These are phyloP conservation scores for Backusella westeae DNA, from an alignment of 192 early-diverging fungal genomes.

Conservation along the genomic window DNA sequence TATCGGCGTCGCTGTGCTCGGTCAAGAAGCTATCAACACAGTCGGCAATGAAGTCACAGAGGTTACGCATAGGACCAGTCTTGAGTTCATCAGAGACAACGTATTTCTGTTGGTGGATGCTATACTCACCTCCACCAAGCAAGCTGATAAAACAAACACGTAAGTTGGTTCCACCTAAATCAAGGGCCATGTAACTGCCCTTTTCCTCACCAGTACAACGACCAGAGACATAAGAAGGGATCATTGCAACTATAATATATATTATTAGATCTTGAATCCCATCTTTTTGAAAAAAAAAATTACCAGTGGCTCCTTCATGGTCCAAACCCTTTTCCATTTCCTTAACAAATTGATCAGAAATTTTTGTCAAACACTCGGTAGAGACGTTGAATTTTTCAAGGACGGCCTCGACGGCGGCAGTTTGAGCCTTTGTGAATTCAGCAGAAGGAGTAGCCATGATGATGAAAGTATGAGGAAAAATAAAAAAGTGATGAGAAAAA, in stretches of 20 bases:
- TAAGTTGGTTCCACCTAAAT: conserved; percentile 95
- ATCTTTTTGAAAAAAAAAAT: background rate
- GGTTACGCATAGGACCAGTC: conserved; percentile 47
- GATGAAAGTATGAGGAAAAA: background rate
- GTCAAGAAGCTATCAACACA: conserved; percentile 75
- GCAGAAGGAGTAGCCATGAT: background rate
- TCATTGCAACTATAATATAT: conserved; percentile 61
- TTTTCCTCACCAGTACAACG: conserved; percentile 82
- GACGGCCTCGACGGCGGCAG: background rate
- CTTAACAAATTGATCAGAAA: conserved; percentile 25
- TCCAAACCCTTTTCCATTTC: conserved; percentile 36
- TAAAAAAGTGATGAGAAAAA: background rate
- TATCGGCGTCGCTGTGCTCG: conserved; percentile 50
- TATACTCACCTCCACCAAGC: conserved; percentile 67
- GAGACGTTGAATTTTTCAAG: conserved; percentile 10
- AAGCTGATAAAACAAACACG: conserved; percentile 86
- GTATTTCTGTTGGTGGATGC: conserved; percentile 78
- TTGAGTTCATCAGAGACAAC: conserved; percentile 65
- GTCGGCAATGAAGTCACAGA: conserved; percentile 86
- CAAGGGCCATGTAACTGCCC: conserved; percentile 87
- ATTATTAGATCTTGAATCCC: background rate
- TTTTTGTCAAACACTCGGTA: conserved; percentile 1
- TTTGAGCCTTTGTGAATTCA: background rate
- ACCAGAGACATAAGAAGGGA: conserved; percentile 81
- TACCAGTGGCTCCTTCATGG: conserved; percentile 24